These are phyloP conservation scores for Rhodosorus marinus DNA, from an alignment of 23 red algal species.

Conservation along the genomic window DNA sequence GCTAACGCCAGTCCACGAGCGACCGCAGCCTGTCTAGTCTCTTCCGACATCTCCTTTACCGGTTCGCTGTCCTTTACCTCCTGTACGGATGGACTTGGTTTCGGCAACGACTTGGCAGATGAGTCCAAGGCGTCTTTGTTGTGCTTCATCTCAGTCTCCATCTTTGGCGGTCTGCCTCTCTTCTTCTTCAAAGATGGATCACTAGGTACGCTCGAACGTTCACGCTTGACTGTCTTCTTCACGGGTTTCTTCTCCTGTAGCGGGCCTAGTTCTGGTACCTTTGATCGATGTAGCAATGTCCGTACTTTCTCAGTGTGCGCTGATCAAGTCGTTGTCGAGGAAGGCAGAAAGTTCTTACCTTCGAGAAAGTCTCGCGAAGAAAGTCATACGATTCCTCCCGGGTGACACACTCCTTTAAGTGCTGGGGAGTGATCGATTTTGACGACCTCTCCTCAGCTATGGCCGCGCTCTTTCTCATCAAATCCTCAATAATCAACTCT, in stretches of 20 bases:
- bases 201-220: neutral
- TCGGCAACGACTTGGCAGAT: too few relatives aligned
- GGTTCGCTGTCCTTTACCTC: too few relatives aligned
- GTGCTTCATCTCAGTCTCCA: neutral
- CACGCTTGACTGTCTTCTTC: neutral
- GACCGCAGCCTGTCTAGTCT: too few relatives aligned
- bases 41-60: too few relatives aligned
- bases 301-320: neutral
- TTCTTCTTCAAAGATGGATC: neutral
- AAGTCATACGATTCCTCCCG: slow-evolving; percentile 47
- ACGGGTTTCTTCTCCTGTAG: neutral
- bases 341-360: too few relatives aligned
- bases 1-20: too few relatives aligned
- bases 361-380: slow-evolving; percentile 19
- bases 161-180: neutral
- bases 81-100: too few relatives aligned
- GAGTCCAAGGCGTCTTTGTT: too few relatives aligned
- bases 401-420: slow-evolving; percentile 31
- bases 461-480: slow-evolving; percentile 30
- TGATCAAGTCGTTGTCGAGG: too few relatives aligned
- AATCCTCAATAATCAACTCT: slow-evolving; percentile 58
- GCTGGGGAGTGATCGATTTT: slow-evolving; percentile 26
- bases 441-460: slow-evolving; percentile 10
- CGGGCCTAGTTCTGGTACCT: neutral
- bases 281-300: neutral